phyloP scores from a whole-genome alignment of 345 rosid species.

The Excoecaria agallocha region DNA sequence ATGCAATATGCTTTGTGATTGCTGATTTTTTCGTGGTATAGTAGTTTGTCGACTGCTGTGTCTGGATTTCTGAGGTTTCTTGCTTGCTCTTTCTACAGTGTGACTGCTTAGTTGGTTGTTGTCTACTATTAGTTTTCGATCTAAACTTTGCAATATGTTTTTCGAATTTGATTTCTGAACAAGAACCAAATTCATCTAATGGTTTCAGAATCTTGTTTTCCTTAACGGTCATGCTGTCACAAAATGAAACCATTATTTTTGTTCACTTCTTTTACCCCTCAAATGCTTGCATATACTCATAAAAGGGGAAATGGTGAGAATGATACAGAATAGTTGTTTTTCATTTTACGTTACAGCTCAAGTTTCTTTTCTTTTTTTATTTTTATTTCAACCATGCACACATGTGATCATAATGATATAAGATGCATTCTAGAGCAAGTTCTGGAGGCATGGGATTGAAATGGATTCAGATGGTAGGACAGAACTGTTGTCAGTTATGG shows the following conservation, averaged over 20 bases:
- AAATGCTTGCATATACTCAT: neutral
- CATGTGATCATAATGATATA: neutral
- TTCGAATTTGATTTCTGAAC: neutral
- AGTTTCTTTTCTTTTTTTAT: neutral
- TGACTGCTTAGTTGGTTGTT: neutral
- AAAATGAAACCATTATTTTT: neutral
- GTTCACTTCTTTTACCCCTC: neutral
- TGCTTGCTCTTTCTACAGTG: neutral
- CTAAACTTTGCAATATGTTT: neutral
- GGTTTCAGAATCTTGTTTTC: neutral
- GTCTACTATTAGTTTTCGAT: neutral
- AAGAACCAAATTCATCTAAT: too few relatives aligned
- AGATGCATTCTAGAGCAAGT: neutral
- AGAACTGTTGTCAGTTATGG: neutral
- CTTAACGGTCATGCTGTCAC: neutral
- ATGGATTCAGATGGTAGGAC: constrained; percentile 6
- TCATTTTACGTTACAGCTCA: neutral
- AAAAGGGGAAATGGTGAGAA: neutral
- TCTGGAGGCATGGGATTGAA: neutral
- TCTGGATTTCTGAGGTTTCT: neutral
- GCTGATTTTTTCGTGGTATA: neutral
- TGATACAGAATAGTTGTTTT: neutral
- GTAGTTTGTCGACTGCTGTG: neutral
- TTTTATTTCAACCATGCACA: neutral
- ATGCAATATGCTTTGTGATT: neutral